Evolutionary conservation across 225 moss, liverwort and hornwort species (phyloP).

Genomic region (Pleurozium schreberi): DNA sequence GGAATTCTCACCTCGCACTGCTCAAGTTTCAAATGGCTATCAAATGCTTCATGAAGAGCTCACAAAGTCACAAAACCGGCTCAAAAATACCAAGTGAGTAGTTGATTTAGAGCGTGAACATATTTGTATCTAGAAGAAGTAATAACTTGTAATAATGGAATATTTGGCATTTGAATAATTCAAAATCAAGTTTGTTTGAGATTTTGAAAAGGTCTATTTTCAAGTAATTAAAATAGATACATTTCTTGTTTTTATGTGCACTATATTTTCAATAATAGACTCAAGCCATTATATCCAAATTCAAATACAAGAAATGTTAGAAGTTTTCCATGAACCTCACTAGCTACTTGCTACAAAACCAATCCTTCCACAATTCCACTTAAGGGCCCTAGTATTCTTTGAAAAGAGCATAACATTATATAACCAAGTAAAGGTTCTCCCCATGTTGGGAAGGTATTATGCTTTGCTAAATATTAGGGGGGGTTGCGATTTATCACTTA

Average conservation of each 20-base stretch:
- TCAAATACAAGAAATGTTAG: neutral
- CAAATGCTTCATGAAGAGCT: conserved; percentile 20
- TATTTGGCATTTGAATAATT: too few species aligned
- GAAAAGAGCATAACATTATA: neutral
- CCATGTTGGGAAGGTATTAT: too few species aligned
- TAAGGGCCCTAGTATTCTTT: neutral
- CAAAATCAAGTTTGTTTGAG: neutral
- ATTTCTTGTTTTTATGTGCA: neutral
- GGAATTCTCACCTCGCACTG: conserved; percentile 3
- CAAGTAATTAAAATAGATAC: neutral
- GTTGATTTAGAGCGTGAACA: neutral
- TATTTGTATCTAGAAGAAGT: neutral
- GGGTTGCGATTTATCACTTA: neutral
- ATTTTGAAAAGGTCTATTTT: neutral
- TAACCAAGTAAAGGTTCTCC: too few species aligned
- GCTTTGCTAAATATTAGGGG: too few species aligned
- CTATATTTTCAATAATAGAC: neutral
- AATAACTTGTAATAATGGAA: neutral
- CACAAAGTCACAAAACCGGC: neutral
- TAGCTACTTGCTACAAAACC: neutral
- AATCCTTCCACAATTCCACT: neutral
- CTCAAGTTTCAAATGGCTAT: conserved; percentile 11
- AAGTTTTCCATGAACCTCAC: too few species aligned
- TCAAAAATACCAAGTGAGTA: conserved; percentile 5
- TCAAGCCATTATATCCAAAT: neutral